Evolutionary conservation across 345 rosid species (phyloP), one percentile per base, ranked within the genome.

Genomic region (Gossypium herbaceum): DNA sequence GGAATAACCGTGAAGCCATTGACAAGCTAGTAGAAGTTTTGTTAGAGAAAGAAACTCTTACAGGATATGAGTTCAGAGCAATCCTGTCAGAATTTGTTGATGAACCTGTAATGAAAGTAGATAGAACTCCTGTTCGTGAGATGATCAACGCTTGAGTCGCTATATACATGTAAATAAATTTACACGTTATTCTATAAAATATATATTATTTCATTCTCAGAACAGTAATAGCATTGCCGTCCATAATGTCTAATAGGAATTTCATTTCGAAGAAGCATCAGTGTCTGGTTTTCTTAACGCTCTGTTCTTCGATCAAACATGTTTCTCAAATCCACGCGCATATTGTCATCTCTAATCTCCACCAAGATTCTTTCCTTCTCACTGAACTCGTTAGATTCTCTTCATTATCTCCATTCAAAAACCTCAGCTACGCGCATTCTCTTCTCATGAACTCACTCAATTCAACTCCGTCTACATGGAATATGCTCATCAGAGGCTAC

Each of bases 11-110:
- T 55, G 92, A 86, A 15, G 97, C 92, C 58, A 86, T 93, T 63
- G 89, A 91, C 78, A 87, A 88, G 75, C 82, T 90, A 29, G 97
- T 88, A 63, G 97, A 91, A 20, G 85, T 88, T 56, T 81, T 88
- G n/a, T 47, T 89, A 76, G 91, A 89, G 86, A 91, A 83, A 82
- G 93, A 91, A 73, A 91, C 93, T 2, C 77, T 90, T 45, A 52
- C 85, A 0, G 92, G 96, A 70, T 92, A 89, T 61, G 91, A 90
- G 62, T 88, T 90, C 81, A 82, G 92, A 75, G 85, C 79, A 22
- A 82, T 90, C 73, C 59, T 89, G 52, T 88, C 88, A 1, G 91
- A 90, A 60, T 89, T 79, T 67, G 78, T 87, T 43, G 84, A 85
- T 58, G 43, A 71, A 19, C 44, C 82, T 39, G 56, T 48, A 2